Percentiles rank a stretch among this genome's conserved stretches.
Conservation (phyloP, 805 yeast genomes). For the Schizosaccharomyces lindneri region DNA sequence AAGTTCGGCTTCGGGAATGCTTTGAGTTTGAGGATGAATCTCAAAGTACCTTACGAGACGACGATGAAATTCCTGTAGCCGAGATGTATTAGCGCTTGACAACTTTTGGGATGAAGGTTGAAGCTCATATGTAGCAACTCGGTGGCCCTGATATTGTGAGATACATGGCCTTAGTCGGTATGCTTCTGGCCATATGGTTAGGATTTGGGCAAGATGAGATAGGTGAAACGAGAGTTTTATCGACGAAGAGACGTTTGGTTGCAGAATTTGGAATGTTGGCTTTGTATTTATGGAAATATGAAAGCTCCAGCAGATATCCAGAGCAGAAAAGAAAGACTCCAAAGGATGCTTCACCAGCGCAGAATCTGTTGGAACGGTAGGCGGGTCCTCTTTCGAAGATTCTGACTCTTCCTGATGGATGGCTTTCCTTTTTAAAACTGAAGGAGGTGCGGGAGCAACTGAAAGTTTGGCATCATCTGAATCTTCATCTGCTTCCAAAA, state of each 20-base stretch:
- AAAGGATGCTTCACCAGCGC: not conserved
- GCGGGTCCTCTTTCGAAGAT: not conserved
- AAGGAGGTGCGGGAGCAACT: not conserved
- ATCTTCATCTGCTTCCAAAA: too few relatives aligned
- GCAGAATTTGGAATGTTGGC: not conserved
- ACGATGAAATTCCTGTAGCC: not conserved
- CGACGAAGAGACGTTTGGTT: not conserved
- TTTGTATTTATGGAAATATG: not conserved
- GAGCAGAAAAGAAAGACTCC: not conserved
- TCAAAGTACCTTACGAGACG: not conserved
- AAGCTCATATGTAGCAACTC: not conserved
- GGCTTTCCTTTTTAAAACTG: too few relatives aligned
- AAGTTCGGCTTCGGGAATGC: not conserved
- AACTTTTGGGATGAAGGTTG: not conserved
- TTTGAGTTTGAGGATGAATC: not conserved
- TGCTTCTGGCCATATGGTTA: not conserved
- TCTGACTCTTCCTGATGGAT: not conserved
- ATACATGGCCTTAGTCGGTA: not conserved
- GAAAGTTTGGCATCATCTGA: not conserved
- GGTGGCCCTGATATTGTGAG: not conserved
- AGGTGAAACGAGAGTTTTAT: not conserved
- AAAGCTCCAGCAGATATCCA: not conserved
- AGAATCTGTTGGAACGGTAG: not conserved
- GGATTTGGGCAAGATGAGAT: not conserved
- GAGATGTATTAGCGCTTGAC: not conserved